Evolutionary conservation across 2,329 filamentous ascomycete genomes (phyloP), one percentile per base, ranked within the genome.

Genomic region (Sporothrix dimorphospora): DNA sequence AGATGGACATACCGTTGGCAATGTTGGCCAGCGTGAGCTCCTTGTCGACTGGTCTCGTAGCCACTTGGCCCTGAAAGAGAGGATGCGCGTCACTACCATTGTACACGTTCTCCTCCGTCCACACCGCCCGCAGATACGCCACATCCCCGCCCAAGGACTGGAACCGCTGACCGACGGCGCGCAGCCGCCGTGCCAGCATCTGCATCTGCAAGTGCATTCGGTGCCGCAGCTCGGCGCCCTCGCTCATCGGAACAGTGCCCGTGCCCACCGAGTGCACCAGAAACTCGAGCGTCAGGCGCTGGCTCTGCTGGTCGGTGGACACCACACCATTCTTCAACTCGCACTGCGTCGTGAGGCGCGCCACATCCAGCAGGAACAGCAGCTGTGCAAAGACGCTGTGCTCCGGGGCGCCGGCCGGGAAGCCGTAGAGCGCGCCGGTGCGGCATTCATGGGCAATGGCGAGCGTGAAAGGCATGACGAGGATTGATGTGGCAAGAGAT

Each of bases 201-300:
- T 30, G 14, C 42, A 40, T 53, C 30, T 69, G 66, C 47, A 2
- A 24, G 19, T 42, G 5, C 12, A 55, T 40, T 8, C 66, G 66
- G 30, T 40, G 27, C 27, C n/a, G 24, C n/a, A 68, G 65, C 1
- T 68, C 65, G 2, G 7, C 47, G 59, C 38, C 34, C 30, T 27
- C 47, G 27, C 2, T 3, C 7, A 53, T n/a, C 0, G 21, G 3
- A 4, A 40, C 27, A 8, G 16, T 11, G 12, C 21, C 30, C 19
- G 45, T 69, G 16, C 30, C 66, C 5, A 55, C 47, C 2, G 40
- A 19, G 12, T 69, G 47, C 19, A 69, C 19, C 30, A 69, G 30
- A 40, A 40, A 69, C 66, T 69, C 66, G 9, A 69, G 47, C 9
- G 66, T 16, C 47, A 69, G 11, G 4, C 47, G 66, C 47, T 69